A percentile compares a stretch with the other conserved stretches of the same genome.
These are phyloP conservation scores for Teunomyces pallodes DNA, from an alignment of 805 yeast genomes.

Conservation along the genomic window DNA sequence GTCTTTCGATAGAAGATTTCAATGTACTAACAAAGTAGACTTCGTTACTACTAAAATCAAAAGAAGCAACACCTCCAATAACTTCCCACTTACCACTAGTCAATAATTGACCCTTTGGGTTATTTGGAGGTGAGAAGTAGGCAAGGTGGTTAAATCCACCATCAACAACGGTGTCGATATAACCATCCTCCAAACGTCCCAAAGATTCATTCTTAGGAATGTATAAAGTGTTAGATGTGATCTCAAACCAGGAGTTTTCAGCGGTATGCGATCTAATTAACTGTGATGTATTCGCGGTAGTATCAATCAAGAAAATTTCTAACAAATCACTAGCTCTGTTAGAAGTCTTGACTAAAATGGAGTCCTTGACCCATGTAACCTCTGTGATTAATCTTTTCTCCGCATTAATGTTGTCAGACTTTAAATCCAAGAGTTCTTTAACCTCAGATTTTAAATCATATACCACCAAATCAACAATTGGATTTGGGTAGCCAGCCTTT, in stretches of 20 bases:
- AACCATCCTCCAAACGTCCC: constrained; percentile 52
- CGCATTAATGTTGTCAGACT: constrained; percentile 20
- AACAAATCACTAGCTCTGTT: constrained; percentile 60
- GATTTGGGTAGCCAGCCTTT: constrained; percentile 67
- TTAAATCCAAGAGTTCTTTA: constrained; percentile 10
- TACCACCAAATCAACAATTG: constrained; percentile 47
- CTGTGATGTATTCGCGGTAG: constrained; percentile 23
- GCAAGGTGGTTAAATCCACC: constrained; percentile 76
- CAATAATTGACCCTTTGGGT: constrained; percentile 45
- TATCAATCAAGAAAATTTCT: constrained; percentile 47
- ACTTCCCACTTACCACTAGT: constrained; percentile 89
- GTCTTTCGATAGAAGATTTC: constrained; percentile 79
- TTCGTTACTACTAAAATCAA: constrained; percentile 43
- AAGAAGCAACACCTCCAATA: constrained; percentile 61
- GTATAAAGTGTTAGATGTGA: constrained; percentile 29
- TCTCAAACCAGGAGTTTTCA: constrained; percentile 61
- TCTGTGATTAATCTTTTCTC: constrained; percentile 58
- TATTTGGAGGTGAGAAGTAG: constrained; percentile 68
- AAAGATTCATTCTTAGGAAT: constrained; percentile 34
- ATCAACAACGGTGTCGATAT: constrained; percentile 70
- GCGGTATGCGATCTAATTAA: constrained; percentile 47
- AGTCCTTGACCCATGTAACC: constrained; percentile 53
- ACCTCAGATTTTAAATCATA: constrained; percentile 33
- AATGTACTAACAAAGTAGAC: constrained; percentile 71
- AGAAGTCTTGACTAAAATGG: constrained; percentile 56